phyloP scores from a whole-genome alignment of 2,329 filamentous ascomycete species.

The Alternaria postmessia region DNA sequence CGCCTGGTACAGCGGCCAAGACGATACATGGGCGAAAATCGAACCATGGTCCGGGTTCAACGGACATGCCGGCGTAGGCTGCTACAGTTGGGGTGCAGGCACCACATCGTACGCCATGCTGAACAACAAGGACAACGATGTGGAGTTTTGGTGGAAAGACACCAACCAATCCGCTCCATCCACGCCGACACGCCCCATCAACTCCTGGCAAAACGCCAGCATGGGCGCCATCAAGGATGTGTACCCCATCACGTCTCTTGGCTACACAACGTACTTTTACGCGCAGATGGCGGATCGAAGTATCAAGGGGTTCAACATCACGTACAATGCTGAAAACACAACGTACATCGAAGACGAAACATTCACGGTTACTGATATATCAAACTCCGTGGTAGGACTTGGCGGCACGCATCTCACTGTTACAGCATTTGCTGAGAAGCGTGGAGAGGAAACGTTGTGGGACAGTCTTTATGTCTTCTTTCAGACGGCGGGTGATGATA shows the following conservation, averaged over 20 bases:
- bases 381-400: constrained; percentile 41
- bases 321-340: constrained; percentile 52
- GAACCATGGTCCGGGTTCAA: constrained; percentile 51
- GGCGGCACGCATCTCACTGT: constrained; percentile 53
- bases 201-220: constrained; percentile 47
- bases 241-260: constrained; percentile 51
- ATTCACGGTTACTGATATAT: constrained; percentile 45
- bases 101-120: constrained; percentile 55
- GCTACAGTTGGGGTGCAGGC: constrained; percentile 53
- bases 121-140: constrained; percentile 49
- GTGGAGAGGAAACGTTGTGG: constrained; percentile 21
- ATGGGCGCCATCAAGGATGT: constrained; percentile 45
- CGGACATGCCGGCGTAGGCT: constrained; percentile 55
- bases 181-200: constrained; percentile 50
- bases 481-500: constrained; percentile 40
- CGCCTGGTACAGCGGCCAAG: constrained; percentile 51
- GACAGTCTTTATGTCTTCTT: constrained; percentile 47
- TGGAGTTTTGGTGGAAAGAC: constrained; percentile 57
- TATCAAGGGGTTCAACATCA: constrained; percentile 52
- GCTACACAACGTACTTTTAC: constrained; percentile 56
- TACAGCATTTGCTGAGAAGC: constrained; percentile 42
- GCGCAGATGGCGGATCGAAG: constrained; percentile 48
- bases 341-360: constrained; percentile 36
- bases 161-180: constrained; percentile 45
- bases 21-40: constrained; percentile 47